Evolutionary conservation across 2,329 filamentous ascomycete genomes (phyloP).

Genomic region (Aspergillus alliaceus): DNA sequence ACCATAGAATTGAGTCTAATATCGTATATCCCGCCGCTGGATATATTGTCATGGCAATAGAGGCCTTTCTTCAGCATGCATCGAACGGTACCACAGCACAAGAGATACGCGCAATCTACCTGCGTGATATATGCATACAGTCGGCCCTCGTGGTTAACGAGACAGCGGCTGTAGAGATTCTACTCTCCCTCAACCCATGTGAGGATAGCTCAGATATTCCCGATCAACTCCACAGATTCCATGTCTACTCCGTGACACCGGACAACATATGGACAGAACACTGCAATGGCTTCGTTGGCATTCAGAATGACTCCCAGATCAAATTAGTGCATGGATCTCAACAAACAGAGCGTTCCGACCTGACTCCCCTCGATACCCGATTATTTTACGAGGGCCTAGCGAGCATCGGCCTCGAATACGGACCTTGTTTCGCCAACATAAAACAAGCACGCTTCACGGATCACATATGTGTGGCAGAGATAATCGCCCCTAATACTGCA

Average conservation of each 20-base stretch:
- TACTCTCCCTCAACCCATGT: background rate
- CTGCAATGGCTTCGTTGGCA: conserved; percentile 19
- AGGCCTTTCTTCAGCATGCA: conserved; percentile 22
- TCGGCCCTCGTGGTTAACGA: conserved; percentile 25
- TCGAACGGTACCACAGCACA: background rate
- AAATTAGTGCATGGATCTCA: background rate
- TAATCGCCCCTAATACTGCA: conserved; percentile 27
- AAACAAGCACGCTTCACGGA: conserved; percentile 12
- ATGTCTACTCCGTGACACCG: conserved; percentile 20
- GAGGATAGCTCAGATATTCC: background rate
- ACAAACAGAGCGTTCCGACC: background rate
- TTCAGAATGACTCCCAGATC: background rate
- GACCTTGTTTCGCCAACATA: conserved; percentile 27
- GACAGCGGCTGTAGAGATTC: conserved; percentile 14
- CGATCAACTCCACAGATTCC: conserved; percentile 14
- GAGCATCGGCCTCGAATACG: conserved; percentile 28
- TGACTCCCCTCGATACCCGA: conserved; percentile 16
- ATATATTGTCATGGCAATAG: conserved; percentile 30
- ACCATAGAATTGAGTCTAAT: conserved; percentile 27
- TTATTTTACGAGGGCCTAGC: conserved; percentile 27
- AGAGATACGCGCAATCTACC: background rate
- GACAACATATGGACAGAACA: conserved; percentile 27
- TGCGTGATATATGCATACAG: conserved; percentile 24
- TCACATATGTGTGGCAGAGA: conserved; percentile 16
- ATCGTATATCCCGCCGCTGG: conserved; percentile 33